Base-by-base conservation (phyloP, 2,329 filamentous ascomycete species). In the Exophiala sp. region DNA sequence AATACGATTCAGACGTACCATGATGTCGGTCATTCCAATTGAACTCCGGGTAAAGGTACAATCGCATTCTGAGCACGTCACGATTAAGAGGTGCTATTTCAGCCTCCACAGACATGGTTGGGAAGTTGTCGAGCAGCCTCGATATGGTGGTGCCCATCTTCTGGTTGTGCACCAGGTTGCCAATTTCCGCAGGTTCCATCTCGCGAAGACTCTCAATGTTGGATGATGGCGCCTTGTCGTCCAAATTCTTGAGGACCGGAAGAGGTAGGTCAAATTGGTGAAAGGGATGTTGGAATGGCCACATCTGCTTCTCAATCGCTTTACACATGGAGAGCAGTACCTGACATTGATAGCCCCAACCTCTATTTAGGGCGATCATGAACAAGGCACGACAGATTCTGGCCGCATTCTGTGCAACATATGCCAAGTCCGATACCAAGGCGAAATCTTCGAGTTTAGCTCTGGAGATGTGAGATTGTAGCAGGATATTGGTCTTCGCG, bases 41-140 rank as follows among this genome's bases (percentile, higher is more conserved):
- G 67, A 99, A 99, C 47, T 97, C 91, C 0, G 94, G 90, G 1
- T 86, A 89, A 14, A 99, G 80, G 63, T 80, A 89, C 0, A 99
- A 81, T 66, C 88, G 87, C 65, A 99, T 91, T n/a, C 92, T 84
- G 58, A 99, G 77, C 0, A 99, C 92, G 66, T 99, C 91, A 43
- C 94, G 82, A 66, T 99, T 99, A 33, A 99, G 75, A 1, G 95
- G 95, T 1, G 94, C 94, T 54, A 97, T 97, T 70, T 97, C 91
- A 6, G 89, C 88, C 62, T 97, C 92, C 2, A 99, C 83, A 47
- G 86, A 87, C 41, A 99, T 73, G 0, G 92, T 96, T 0, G 94
- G 95, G 68, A 99, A 99, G 66, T 91, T 94, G 68, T 89, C 86
- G 11, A 99, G 76, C 2, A 96, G 78, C 66, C 85, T 91, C 11